A percentile compares a stretch with the other conserved stretches of the same genome.
Conservation (phyloP, 352 stramenopile species). For the Globisporangium radiosum region DNA sequence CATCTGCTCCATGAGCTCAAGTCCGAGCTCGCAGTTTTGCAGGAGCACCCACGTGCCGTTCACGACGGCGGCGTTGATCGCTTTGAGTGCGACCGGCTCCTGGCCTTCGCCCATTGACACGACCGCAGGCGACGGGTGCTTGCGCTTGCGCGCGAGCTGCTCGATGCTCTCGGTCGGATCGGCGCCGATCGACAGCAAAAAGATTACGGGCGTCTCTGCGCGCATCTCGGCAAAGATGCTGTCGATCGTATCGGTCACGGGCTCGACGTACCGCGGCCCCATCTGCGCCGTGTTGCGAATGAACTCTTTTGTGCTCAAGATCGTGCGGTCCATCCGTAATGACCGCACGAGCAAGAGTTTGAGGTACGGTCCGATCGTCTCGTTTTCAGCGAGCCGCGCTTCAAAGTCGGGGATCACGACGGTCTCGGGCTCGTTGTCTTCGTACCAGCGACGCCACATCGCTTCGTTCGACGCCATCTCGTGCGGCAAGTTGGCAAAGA, state of each 20-base stretch:
- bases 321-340: slow-evolving; percentile 96
- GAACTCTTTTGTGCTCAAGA: slow-evolving; percentile 97
- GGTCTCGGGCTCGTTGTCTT: slow-evolving; percentile 96
- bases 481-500: slow-evolving; percentile 94
- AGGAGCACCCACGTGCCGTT: slow-evolving; percentile 98
- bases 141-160: slow-evolving; percentile 94
- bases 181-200: slow-evolving; percentile 95
- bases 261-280: slow-evolving; percentile 95
- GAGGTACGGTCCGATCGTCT: slow-evolving; percentile 93
- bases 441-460: slow-evolving; percentile 97
- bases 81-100: slow-evolving; percentile 95
- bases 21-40: slow-evolving; percentile 97
- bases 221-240: slow-evolving; percentile 97
- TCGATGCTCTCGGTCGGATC: slow-evolving; percentile 98
- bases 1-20: slow-evolving; percentile 98
- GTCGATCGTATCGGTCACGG: slow-evolving; percentile 98
- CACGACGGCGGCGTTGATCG: slow-evolving; percentile 94
- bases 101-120: slow-evolving; percentile 98
- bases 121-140: slow-evolving; percentile 92
- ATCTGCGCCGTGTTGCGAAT: slow-evolving; percentile 96
- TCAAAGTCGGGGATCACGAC: slow-evolving; percentile 96
- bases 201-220: slow-evolving; percentile 95
- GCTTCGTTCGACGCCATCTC: slow-evolving; percentile 96
- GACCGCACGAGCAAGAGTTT: slow-evolving; percentile 96
- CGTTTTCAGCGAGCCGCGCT: slow-evolving; percentile 88